Evolutionary conservation across 1,139 yeast species (phyloP).

Genomic region (Magnusiomyces tetraspermus): DNA sequence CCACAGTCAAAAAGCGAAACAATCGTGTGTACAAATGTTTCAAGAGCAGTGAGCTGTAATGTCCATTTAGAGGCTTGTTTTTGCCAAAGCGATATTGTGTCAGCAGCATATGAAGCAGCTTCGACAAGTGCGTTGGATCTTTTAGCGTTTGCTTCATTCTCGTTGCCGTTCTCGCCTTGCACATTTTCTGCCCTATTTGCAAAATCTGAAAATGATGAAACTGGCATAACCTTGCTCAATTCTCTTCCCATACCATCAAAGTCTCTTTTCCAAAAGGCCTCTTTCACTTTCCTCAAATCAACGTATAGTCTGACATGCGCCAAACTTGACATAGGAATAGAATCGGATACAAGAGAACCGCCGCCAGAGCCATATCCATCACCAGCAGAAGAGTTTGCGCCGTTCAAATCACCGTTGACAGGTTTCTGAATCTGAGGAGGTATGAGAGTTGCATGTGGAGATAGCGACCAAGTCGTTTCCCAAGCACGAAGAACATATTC

Average conservation of each 20-base stretch:
- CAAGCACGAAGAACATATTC: conserved; percentile 31
- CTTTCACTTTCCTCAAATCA: conserved; percentile 29
- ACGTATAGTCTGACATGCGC: conserved; percentile 32
- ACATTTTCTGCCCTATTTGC: conserved; percentile 14
- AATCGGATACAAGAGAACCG: conserved; percentile 35
- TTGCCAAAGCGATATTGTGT: conserved; percentile 34
- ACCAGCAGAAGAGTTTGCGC: too few species aligned
- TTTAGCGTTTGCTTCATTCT: conserved; percentile 17
- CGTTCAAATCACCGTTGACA: too few species aligned
- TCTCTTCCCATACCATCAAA: conserved; percentile 30
- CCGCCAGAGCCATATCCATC: too few species aligned
- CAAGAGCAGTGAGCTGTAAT: conserved; percentile 27
- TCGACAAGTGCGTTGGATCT: conserved; percentile 26
- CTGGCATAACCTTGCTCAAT: conserved; percentile 21
- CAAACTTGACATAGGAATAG: conserved; percentile 34
- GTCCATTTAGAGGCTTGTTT: conserved; percentile 32
- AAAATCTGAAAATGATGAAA: conserved; percentile 11
- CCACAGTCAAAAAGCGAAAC: conserved; percentile 34
- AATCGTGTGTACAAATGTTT: conserved; percentile 33
- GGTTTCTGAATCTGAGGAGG: conserved; percentile 27
- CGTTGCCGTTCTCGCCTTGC: conserved; percentile 17
- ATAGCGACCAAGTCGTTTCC: conserved; percentile 35
- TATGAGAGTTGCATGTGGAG: conserved; percentile 32
- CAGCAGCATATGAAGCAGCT: conserved; percentile 35
- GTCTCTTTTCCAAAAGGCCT: conserved; percentile 33